A percentile compares a stretch with the other conserved stretches of the same genome.
These are phyloP conservation scores for Aotearoamyces nothofagi DNA, from an alignment of 2,329 filamentous ascomycete genomes.

Conservation along the genomic window DNA sequence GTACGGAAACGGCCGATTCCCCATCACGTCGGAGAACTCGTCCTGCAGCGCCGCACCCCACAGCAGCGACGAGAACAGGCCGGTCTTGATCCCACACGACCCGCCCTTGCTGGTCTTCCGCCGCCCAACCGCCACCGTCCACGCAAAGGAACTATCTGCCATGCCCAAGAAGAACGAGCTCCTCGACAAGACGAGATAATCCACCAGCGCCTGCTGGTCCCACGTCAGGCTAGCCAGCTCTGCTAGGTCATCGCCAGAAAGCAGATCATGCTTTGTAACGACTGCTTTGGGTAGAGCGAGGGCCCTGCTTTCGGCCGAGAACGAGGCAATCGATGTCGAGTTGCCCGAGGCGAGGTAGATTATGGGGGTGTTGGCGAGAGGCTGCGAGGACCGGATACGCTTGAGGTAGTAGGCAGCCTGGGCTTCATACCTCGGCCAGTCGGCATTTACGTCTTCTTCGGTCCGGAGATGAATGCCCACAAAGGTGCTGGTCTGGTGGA, in stretches of 20 bases:
- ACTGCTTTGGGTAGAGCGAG: too few species aligned
- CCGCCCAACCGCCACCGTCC: constrained; percentile 27
- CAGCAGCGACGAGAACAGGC: too few species aligned
- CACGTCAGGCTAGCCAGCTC: constrained; percentile 18
- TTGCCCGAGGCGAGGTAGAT: constrained; percentile 9
- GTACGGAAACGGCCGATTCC: too few species aligned
- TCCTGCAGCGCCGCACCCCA: too few species aligned
- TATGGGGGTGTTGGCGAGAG: constrained; percentile 3
- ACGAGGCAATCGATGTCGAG: constrained; percentile 1
- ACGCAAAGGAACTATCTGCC: constrained; percentile 27
- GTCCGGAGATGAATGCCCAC: constrained; percentile 10
- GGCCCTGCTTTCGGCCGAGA: too few species aligned
- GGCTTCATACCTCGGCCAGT: constrained; percentile 5
- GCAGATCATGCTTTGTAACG: constrained; percentile 5
- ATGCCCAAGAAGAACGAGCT: constrained; percentile 25
- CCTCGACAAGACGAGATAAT: constrained; percentile 30
- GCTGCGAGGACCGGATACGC: constrained; percentile 2
- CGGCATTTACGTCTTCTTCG: constrained; percentile 7
- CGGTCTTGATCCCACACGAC: too few species aligned
- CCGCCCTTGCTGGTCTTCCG: too few species aligned
- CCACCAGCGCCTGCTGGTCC: constrained; percentile 30
- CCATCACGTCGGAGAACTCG: too few species aligned
- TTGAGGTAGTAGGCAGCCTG: constrained; percentile 5
- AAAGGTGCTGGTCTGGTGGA: constrained; percentile 2
- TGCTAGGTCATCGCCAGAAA: constrained; percentile 1